Evolutionary conservation across 169 alveolate genomes (phyloP).

Genomic region (Miamiensis avidus): DNA sequence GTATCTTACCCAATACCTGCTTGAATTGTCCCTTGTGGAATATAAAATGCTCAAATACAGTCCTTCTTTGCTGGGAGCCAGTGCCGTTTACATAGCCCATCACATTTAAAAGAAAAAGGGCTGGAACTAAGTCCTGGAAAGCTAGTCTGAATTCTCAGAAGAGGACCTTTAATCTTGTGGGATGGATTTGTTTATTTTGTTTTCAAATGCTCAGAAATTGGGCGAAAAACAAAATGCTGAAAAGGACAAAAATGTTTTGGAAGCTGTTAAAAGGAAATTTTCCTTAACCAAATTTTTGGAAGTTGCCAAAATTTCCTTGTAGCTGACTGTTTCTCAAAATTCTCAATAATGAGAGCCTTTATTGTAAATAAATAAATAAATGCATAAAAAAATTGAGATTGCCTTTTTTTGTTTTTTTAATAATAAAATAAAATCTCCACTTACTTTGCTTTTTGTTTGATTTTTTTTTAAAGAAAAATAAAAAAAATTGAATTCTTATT

Average conservation of each 20-base stretch:
- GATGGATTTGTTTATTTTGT: constrained; percentile 45
- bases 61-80: constrained; percentile 42
- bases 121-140: constrained; percentile 35
- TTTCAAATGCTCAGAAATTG: constrained; percentile 39
- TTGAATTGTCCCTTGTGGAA: constrained; percentile 58
- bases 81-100: constrained; percentile 50
- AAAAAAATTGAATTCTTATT: too few species aligned
- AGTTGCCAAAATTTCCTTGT: constrained; percentile 8
- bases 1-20: constrained; percentile 52
- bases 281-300: constrained; percentile 50
- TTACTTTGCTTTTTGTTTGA: too few species aligned
- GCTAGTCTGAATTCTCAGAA: constrained; percentile 33
- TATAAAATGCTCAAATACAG: constrained; percentile 39
- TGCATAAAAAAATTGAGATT: neutral
- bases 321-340: neutral
- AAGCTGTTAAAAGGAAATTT: constrained; percentile 59
- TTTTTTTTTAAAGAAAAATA: too few species aligned
- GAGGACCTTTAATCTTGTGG: constrained; percentile 49
- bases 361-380: too few species aligned
- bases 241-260: constrained; percentile 8
- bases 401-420: too few species aligned
- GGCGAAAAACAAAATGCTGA: neutral
- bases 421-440: too few species aligned
- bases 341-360: neutral
- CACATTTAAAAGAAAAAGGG: constrained; percentile 36